Conservation (phyloP, 768 basidiomycete genomes). For the Mycena olivaceomarginata region DNA sequence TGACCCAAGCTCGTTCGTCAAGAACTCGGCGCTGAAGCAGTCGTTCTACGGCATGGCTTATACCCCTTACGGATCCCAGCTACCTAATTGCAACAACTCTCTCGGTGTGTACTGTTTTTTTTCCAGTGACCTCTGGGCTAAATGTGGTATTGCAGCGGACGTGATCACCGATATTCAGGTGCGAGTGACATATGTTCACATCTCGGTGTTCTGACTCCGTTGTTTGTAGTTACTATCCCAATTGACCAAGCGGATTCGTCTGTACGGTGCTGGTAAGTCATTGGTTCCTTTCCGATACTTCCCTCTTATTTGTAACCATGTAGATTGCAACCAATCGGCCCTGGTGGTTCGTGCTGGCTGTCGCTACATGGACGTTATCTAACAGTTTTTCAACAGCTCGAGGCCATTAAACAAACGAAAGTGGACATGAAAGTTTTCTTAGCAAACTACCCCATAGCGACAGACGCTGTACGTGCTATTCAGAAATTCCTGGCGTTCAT, state of each 20-base stretch:
- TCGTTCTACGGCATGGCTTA: constrained; percentile 93
- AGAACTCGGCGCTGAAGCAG: constrained; percentile 81
- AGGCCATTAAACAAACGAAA: constrained; percentile 94
- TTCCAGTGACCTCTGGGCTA: background rate
- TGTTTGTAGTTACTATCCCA: constrained; percentile 83
- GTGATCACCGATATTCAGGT: constrained; percentile 87
- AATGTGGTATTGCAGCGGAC: constrained; percentile 55
- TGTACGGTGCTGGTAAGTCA: constrained; percentile 79
- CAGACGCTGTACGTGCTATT: constrained; percentile 64
- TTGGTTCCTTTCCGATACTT: background rate
- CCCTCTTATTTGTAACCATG: background rate
- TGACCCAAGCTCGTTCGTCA: constrained; percentile 87
- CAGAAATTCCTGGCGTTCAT: too few species aligned
- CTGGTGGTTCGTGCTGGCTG: constrained; percentile 72
- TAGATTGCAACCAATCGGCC: constrained; percentile 88
- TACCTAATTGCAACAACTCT: constrained; percentile 80
- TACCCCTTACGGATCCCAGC: constrained; percentile 83
- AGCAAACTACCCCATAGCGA: constrained; percentile 79
- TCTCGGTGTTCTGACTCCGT: constrained; percentile 22
- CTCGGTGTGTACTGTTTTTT: constrained; percentile 56
- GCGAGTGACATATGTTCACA: constrained; percentile 33
- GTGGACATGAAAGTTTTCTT: constrained; percentile 89
- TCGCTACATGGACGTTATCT: background rate
- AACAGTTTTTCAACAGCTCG: constrained; percentile 66
- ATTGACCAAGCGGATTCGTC: constrained; percentile 86